phyloP scores from a whole-genome alignment of 177 flowering plant genomes.

The Vitis hybrid region DNA sequence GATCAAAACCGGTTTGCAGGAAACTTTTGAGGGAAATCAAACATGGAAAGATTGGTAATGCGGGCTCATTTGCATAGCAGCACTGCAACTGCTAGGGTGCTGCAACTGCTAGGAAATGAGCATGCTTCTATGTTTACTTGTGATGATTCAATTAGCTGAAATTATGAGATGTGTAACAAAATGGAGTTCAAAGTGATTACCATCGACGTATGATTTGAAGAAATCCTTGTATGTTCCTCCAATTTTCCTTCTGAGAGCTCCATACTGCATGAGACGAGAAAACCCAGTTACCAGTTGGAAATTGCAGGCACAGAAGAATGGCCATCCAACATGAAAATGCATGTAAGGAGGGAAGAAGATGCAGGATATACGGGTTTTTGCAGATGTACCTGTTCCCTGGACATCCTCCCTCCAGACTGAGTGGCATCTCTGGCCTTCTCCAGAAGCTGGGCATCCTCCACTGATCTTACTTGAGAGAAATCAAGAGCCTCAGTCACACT shows the following conservation, averaged over 20 bases:
- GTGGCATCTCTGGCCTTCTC: constrained; percentile 80
- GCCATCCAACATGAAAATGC: background rate
- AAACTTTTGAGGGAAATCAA: background rate
- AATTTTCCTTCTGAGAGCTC: constrained; percentile 90
- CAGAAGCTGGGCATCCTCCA: constrained; percentile 73
- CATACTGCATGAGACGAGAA: constrained; percentile 57
- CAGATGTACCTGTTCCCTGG: constrained; percentile 61
- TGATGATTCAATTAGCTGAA: too few species aligned
- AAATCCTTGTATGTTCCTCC: constrained; percentile 98
- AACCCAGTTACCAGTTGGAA: background rate
- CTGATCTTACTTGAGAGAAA: constrained; percentile 81
- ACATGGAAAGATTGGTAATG: background rate
- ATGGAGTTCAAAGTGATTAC: constrained; percentile 24
- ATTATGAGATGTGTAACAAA: background rate
- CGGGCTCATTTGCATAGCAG: background rate
- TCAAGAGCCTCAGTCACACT: constrained; percentile 85
- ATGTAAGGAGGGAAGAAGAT: background rate
- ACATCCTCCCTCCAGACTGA: constrained; percentile 68
- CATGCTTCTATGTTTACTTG: too few species aligned
- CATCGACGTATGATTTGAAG: constrained; percentile 90
- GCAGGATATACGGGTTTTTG: background rate
- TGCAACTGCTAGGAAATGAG: background rate
- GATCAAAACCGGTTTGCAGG: too few species aligned
- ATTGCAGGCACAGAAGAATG: background rate
- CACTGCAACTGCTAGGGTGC: background rate